Base-by-base conservation (phyloP, 2,329 filamentous ascomycete species). In the Alternaria angustiovoidea region DNA sequence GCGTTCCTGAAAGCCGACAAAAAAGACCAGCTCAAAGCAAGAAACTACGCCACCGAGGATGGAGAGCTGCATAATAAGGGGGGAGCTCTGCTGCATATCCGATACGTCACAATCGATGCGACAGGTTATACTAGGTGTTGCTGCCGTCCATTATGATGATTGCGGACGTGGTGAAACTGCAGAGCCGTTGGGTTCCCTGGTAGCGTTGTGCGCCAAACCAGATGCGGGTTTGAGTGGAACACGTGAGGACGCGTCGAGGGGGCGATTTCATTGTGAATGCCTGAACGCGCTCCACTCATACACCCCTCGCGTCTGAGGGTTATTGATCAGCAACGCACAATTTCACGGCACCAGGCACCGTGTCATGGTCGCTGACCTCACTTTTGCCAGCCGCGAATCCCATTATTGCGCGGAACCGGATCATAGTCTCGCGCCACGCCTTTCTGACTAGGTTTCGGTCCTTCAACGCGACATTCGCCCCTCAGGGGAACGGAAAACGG, bases 401-500 rank as follows among this genome's bases (percentile, higher is more conserved):
- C 51, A 49, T 63, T 49, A 32, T 39, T 14, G 52, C 63, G 68
- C 66, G 66, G 66, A 63, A 60, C 42, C 63, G 68, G 68, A 63
- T 58, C n/a, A 56, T 48, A 56, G 60, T 54, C 56, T 59, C 48
- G 51, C 48, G 47, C 51, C 48, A 54, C 26, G 59, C 48, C 52
- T 39, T 36, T 44, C n/a, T 12, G 39, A 24, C 30, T 32, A 28
- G 57, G 59, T 64, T 55, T 66, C 67, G 66, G 66, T 34, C 65
- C 62, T 66, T 64, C 61, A 52, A 62, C 55, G 53, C 62, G 53
- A 60, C 54, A 64, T 65, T 59, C 63, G 59, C 65, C 57, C 61
- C 67, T 63, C 70, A 75, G 71, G 71, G 68, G 73, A 58, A 67
- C 65, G 57, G 61, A 54, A 67, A 67, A 67, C 65, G 63, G 64